phyloP scores from a whole-genome alignment of 441 rosid genomes.

The Pelargonium fulgidum region DNA sequence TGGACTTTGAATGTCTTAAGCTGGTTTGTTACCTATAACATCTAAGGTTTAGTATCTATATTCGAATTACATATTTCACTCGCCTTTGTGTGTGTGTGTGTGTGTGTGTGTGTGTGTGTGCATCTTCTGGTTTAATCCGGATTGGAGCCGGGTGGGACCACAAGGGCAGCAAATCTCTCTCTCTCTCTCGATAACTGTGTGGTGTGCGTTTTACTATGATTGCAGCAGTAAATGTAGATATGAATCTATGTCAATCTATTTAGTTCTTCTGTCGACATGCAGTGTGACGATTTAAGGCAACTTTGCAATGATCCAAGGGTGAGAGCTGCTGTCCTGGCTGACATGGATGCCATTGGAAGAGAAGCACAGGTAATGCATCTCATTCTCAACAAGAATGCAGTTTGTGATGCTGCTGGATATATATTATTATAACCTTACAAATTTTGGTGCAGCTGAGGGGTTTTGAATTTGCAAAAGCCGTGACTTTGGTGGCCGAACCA shows the following conservation, averaged over 20 bases:
- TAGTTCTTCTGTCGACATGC: slow-evolving; percentile 17
- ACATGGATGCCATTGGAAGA: slow-evolving; percentile 77
- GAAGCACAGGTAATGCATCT: slow-evolving; percentile 68
- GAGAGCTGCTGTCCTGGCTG: slow-evolving; percentile 71
- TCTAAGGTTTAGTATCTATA: too few relatives aligned
- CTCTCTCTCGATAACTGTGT: neutral
- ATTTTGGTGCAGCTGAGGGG: slow-evolving; percentile 69
- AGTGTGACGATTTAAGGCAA: slow-evolving; percentile 58
- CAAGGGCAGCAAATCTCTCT: too few relatives aligned
- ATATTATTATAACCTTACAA: neutral
- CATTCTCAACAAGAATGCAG: neutral
- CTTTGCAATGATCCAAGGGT: slow-evolving; percentile 69
- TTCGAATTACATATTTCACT: neutral
- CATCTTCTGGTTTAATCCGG: too few relatives aligned
- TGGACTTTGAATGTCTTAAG: too few relatives aligned
- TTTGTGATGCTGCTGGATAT: neutral
- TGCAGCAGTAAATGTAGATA: neutral
- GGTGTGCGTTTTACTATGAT: neutral
- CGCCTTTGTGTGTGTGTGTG: neutral
- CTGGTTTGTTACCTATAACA: too few relatives aligned
- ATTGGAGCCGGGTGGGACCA: too few relatives aligned
- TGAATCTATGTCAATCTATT: slow-evolving; percentile 11
- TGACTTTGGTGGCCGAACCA: slow-evolving; percentile 76
- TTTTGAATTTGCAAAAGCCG: slow-evolving; percentile 87
- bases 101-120: too few relatives aligned